Evolutionary conservation across 768 basidiomycete genomes (phyloP), one percentile per base, ranked within the genome.

Genomic region (Scleroderma bovista): DNA sequence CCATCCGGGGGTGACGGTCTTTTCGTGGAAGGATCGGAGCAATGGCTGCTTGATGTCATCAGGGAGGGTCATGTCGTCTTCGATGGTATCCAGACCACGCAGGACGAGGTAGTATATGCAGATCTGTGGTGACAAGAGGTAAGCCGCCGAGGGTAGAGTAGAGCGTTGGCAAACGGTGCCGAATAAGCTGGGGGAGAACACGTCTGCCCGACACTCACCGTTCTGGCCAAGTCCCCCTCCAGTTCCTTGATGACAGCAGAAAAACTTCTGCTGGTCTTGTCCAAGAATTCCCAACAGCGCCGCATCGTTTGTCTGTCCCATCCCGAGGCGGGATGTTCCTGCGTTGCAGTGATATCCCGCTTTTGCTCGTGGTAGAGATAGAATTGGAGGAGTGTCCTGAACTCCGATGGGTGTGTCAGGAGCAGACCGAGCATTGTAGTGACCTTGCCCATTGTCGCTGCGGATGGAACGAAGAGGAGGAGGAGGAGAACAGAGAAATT

Each of bases 1-100:
- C 93, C 93, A 98, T 22, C 92, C 93, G 0, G 88, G 83, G 3
- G 83, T 81, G 20, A 86, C 72, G 5, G 88, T 85, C 58, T 86
- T 80, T 59, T 81, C 67, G 71, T 94, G 86, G 70, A 97, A 93
- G 1, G 80, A 70, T 10, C 90, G 82, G 31, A 99, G 75, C 24
- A 97, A 60, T 3, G 90, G 86, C 47, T 93, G 89, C 65, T 99
- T 99, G 58, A 85, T 67, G 16, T 81, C 72, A 67, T 93, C 90
- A 1, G 89, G 77, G 50, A 99, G 80, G 0, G 93, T 89, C 93
- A 97, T 97, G 72, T 99, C 95, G 67, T 99, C 95, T 67, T 98
- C 95, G 55, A 99, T 81, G 4, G 95, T 99, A 67, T 99, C 95
- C n/a, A 97, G 74, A 6, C 83, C 96, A 19, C 95, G 83, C 6